Percentiles rank a stretch among this genome's conserved stretches.
Conservation (phyloP, 2,329 filamentous ascomycete species). For the Phialemonium atrogriseum region DNA sequence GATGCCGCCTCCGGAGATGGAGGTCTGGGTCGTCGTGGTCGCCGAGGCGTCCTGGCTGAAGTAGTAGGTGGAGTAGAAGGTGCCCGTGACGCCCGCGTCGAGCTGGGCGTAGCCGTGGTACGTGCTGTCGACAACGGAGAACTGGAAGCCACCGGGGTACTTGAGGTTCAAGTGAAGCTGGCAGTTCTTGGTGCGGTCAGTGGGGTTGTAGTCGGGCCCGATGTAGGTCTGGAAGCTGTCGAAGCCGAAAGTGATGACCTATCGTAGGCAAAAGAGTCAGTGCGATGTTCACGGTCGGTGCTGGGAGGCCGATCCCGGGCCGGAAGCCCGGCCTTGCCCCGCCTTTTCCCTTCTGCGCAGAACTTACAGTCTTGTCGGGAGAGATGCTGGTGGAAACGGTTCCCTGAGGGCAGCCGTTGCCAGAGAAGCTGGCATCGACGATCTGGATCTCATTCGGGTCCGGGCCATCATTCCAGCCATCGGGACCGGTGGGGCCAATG, state of each 20-base stretch:
- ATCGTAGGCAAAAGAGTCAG: neutral
- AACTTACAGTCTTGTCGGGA: constrained; percentile 29
- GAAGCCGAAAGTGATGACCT: constrained; percentile 39
- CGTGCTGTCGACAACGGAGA: constrained; percentile 35
- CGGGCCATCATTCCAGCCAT: constrained; percentile 24
- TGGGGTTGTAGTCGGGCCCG: constrained; percentile 26
- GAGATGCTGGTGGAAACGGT: constrained; percentile 33
- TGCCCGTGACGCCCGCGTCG: constrained; percentile 33
- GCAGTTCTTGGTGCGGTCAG: constrained; percentile 37
- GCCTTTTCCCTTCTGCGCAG: neutral
- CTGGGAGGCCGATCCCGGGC: neutral
- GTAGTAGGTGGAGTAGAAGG: constrained; percentile 38
- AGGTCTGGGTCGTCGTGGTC: constrained; percentile 34
- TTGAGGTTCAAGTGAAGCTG: constrained; percentile 36
- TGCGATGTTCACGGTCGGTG: too few species aligned
- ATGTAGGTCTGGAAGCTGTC: constrained; percentile 39
- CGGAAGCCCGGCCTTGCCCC: too few species aligned
- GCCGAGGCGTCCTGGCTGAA: constrained; percentile 35
- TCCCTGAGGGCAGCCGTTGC: constrained; percentile 35
- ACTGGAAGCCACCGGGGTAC: constrained; percentile 39
- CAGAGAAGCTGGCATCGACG: constrained; percentile 29
- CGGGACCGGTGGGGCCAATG: constrained; percentile 13
- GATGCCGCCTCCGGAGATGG: constrained; percentile 30
- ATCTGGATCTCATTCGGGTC: constrained; percentile 32
- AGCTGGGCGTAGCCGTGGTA: constrained; percentile 40